Percentiles rank a stretch among this genome's conserved stretches.
Evolutionary conservation across 805 yeast species (phyloP).

Genomic region (Ogataea wickerhamii): DNA sequence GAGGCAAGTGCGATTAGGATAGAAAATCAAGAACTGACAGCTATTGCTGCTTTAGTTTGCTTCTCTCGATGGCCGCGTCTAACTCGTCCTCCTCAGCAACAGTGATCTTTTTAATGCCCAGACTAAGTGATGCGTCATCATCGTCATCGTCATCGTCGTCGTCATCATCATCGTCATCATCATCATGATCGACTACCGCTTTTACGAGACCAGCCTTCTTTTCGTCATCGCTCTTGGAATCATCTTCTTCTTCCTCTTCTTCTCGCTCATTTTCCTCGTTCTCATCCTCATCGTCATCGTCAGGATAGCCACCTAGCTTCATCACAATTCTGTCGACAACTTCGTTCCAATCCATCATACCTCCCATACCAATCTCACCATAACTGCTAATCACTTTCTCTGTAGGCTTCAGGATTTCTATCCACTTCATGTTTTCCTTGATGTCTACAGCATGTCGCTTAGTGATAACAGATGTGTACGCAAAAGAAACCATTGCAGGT

Average conservation of each 20-base stretch:
- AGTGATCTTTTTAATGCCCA: conserved; percentile 25
- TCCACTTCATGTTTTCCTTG: conserved; percentile 62
- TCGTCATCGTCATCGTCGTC: conserved; percentile 10
- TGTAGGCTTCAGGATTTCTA: conserved; percentile 54
- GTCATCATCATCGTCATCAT: conserved; percentile 22
- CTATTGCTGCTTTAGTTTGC: conserved; percentile 3
- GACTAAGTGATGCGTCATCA: conserved; percentile 16
- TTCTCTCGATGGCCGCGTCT: conserved; percentile 12
- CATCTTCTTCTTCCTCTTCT: conserved; percentile 29
- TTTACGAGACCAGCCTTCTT: conserved; percentile 28
- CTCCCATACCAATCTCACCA: conserved; percentile 67
- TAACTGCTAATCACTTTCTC: conserved; percentile 51
- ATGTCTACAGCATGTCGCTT: conserved; percentile 51
- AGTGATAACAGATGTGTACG: conserved; percentile 55
- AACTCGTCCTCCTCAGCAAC: conserved; percentile 33
- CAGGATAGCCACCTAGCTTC: conserved; percentile 49
- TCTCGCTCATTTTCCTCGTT: conserved; percentile 39
- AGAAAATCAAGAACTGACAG: no score
- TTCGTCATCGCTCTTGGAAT: conserved; percentile 27
- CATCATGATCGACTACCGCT: conserved; percentile 25
- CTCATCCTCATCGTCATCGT: conserved; percentile 52
- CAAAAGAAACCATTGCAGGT: conserved; percentile 59
- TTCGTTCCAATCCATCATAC: conserved; percentile 67
- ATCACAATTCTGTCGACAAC: conserved; percentile 51
- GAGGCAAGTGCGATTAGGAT: no score